Evolutionary conservation across 1,284 basidiomycete species (phyloP).

Genomic region (Cryptococcus neoformans): DNA sequence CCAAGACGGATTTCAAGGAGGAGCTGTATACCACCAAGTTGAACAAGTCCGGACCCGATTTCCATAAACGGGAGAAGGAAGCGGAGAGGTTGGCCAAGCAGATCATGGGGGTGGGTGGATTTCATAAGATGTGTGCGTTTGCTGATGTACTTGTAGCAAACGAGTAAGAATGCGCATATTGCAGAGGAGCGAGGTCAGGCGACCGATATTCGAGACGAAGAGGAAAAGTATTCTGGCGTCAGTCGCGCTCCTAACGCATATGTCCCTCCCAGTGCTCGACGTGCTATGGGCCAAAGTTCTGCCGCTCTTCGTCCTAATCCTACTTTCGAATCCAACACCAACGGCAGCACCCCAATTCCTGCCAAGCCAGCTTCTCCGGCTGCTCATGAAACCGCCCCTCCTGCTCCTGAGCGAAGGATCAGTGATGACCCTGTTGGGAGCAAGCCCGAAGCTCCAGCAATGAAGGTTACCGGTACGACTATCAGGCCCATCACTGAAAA

Average conservation of each 20-base stretch:
- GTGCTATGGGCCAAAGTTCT: conserved; percentile 39
- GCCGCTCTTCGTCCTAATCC: conserved; percentile 7
- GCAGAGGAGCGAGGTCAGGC: conserved; percentile 81
- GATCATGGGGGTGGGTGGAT: conserved; percentile 68
- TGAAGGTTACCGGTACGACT: conserved; percentile 1
- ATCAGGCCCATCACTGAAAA: not conserved
- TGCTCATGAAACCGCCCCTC: conserved; percentile 2
- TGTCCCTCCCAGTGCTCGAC: conserved; percentile 78
- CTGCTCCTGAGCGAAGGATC: conserved; percentile 15
- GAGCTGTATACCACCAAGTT: conserved; percentile 93
- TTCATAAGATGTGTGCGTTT: not conserved
- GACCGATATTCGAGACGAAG: conserved; percentile 67
- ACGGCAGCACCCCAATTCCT: conserved; percentile 12
- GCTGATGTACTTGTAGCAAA: conserved; percentile 51
- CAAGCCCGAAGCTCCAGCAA: conserved; percentile 16
- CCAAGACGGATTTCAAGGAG: conserved; percentile 89
- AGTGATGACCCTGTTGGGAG: conserved; percentile 15
- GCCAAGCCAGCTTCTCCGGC: conserved; percentile 7
- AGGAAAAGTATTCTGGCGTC: conserved; percentile 93
- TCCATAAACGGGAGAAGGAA: conserved; percentile 72
- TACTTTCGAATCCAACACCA: conserved; percentile 11
- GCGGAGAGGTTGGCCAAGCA: conserved; percentile 88
- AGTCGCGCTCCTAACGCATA: conserved; percentile 85
- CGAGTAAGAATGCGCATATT: conserved; percentile 75
- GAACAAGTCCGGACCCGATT: conserved; percentile 79